A percentile compares a stretch with the other conserved stretches of the same genome.
Evolutionary conservation across 2,329 filamentous ascomycete genomes (phyloP).

Genomic region (Cytospora paraplurivora): DNA sequence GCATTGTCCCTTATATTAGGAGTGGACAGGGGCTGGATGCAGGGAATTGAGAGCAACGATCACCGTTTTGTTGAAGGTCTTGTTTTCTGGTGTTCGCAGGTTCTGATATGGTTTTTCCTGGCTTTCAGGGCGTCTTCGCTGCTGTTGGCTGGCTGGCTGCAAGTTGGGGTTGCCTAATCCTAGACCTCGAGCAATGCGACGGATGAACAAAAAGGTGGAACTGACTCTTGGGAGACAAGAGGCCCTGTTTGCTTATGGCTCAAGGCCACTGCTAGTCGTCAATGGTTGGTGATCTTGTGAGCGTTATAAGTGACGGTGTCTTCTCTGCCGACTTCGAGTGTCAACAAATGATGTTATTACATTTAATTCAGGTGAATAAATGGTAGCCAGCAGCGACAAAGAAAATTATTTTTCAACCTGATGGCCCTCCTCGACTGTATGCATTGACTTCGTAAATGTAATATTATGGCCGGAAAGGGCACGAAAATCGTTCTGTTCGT

Average conservation of each 20-base stretch:
- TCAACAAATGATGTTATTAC: conserved; percentile 19
- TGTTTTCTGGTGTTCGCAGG: conserved; percentile 17
- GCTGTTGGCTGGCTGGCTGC: conserved; percentile 10
- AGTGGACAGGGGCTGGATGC: conserved; percentile 4
- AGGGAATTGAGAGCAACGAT: conserved; percentile 13
- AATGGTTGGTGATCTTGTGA: not conserved
- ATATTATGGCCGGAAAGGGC: not conserved
- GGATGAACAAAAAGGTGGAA: not conserved
- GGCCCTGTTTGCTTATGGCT: not conserved
- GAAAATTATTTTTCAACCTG: conserved; percentile 6
- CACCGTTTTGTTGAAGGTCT: conserved; percentile 15
- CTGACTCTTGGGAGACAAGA: not conserved
- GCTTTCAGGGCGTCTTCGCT: conserved; percentile 4
- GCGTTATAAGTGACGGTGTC: not conserved
- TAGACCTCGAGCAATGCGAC: not conserved
- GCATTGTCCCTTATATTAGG: conserved; percentile 6
- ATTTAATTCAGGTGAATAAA: conserved; percentile 24
- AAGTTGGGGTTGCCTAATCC: not conserved
- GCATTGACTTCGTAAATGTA: conserved; percentile 5
- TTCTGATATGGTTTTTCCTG: conserved; percentile 5
- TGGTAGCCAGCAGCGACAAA: conserved; percentile 22
- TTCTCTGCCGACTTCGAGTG: not conserved
- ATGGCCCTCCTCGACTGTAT: conserved; percentile 7
- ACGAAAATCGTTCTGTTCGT: too few species aligned
- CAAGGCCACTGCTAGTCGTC: not conserved